phyloP scores from a whole-genome alignment of 75 land plant species.

The Sequoia sempervirens region DNA sequence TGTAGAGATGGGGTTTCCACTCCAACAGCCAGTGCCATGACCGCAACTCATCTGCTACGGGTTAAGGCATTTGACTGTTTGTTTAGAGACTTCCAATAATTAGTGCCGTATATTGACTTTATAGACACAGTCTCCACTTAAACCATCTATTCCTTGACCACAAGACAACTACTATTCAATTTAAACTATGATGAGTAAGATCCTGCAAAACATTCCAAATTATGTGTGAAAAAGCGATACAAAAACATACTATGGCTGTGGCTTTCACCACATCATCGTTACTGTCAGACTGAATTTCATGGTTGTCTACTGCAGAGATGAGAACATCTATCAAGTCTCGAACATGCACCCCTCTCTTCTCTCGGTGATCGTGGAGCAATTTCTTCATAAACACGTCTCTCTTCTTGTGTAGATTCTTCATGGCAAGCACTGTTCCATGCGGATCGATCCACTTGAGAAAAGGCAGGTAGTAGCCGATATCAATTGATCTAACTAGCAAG shows the following conservation, averaged over 20 bases:
- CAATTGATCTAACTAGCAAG: conserved; percentile 4
- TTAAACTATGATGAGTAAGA: no score
- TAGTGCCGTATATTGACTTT: no score
- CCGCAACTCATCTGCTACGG: no score
- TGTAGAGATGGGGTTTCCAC: background rate
- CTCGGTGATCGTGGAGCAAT: conserved; percentile 26
- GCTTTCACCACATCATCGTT: background rate
- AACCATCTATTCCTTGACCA: no score
- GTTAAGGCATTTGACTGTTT: no score
- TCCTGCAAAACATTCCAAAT: no score
- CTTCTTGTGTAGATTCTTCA: conserved; percentile 18
- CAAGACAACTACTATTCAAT: no score
- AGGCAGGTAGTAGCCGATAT: conserved; percentile 20
- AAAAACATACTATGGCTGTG: background rate
- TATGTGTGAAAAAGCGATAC: background rate
- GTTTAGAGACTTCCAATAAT: no score
- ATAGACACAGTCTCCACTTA: no score
- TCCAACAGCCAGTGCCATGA: no score
- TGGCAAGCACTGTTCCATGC: background rate
- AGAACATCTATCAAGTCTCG: conserved; percentile 17
- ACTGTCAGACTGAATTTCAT: background rate
- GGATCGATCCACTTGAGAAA: conserved; percentile 13
- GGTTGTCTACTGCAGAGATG: conserved; percentile 20
- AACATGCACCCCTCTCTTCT: background rate
- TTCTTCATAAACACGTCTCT: conserved; percentile 24